Evolutionary conservation across 345 rosid species (phyloP), one percentile per base, ranked within the genome.

Genomic region (Noccaea bulbosa): DNA sequence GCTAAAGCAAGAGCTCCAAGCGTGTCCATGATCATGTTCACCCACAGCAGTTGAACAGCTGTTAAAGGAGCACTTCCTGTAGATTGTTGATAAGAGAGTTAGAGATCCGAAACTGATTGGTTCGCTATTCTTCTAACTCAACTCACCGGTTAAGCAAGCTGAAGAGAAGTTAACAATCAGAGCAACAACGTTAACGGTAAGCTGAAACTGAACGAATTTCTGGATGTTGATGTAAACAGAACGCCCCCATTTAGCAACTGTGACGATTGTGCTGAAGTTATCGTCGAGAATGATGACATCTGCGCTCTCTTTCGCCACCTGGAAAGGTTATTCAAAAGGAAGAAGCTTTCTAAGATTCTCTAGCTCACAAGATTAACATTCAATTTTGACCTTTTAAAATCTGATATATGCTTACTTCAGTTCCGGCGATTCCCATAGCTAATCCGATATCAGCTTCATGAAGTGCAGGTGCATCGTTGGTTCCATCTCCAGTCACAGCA

Each of bases 231-330:
- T 80, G 81, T 92, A 92, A 37, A 92, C 96, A 35, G 98, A 92
- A 40, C 96, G 93, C 39, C 98, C 98, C 96, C 96, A 93, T 85
- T 82, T 90, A 68, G 96, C 97, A 11, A 93, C 98, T 24, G 98
- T 93, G 66, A 83, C 98, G 27, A 93, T 93, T 2, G 98, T 90
- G 49, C 97, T 88, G 83, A 93, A 93, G 52, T 93, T 93, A 75
- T 93, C 98, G 45, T 93, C 98, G 60, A 90, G 86, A 66, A 93
- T 93, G 60, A 93, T 77, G 40, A 93, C 97, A 83, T 93, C 98
- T 1, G 98, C 98, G 54, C 98, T 93, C 88, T 93, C 98, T 81
- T 93, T 93, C 0, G 98, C 98, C 66, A 93, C 98, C 98, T 93
- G 79, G 44, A 48, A 64, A 75, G 68, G 76, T 65, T 58, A 45